Conservation (phyloP, 2,329 filamentous ascomycete genomes). For the Arthrinium phaeospermum region DNA sequence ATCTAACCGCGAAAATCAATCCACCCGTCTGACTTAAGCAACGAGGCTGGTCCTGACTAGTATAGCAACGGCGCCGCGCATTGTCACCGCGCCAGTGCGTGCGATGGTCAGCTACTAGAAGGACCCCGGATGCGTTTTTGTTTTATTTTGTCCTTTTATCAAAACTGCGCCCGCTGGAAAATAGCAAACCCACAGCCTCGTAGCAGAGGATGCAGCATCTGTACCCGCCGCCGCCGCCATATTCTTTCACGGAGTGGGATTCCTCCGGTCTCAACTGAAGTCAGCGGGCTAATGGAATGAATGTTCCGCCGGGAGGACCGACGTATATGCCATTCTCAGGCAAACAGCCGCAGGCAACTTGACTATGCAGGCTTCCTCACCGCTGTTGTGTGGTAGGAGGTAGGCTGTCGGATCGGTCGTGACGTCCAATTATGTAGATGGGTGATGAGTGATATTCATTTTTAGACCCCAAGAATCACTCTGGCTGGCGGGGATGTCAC, state of each 20-base stretch:
- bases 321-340: neutral
- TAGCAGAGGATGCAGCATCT: neutral
- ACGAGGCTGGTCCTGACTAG: slow-evolving; percentile 1
- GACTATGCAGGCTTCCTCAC: neutral
- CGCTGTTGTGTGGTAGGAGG: neutral
- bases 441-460: neutral
- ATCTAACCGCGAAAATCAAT: neutral
- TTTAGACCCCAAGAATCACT: neutral
- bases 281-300: neutral
- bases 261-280: neutral
- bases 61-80: neutral
- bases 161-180: neutral
- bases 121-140: neutral
- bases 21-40: neutral
- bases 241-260: neutral
- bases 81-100: neutral
- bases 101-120: neutral
- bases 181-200: neutral
- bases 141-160: neutral
- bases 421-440: neutral
- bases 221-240: neutral
- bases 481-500: neutral
- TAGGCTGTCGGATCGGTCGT: slow-evolving; percentile 1
- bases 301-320: neutral
- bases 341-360: neutral